Conservation (phyloP, 495 filamentous ascomycete genomes). For the Xylaria flabelliformis region DNA sequence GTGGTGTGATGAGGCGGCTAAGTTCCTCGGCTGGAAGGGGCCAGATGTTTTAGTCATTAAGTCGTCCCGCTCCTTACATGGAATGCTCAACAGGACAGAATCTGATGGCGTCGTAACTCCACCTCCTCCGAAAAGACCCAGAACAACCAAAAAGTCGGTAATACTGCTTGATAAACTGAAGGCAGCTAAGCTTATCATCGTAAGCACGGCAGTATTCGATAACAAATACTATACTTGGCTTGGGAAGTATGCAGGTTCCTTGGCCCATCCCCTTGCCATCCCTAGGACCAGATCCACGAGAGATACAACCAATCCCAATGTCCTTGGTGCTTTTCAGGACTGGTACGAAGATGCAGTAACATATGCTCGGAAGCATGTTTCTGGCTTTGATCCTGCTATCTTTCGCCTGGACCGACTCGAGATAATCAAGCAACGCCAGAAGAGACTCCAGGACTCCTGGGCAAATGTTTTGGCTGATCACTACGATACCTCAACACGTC, state of each 20-base stretch:
- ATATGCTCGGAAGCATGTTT: conserved; percentile 47
- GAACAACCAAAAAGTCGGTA: conserved; percentile 7
- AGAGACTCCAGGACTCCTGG: conserved; percentile 6
- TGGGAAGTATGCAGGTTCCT: conserved; percentile 52
- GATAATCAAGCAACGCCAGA: conserved; percentile 9
- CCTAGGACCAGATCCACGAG: conserved; percentile 25
- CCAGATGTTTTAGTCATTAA: conserved; percentile 55
- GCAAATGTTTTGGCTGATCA: conserved; percentile 33
- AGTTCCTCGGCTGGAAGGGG: conserved; percentile 53
- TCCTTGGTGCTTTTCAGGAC: conserved; percentile 54
- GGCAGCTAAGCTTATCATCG: conserved; percentile 63
- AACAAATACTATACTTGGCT: conserved; percentile 46
- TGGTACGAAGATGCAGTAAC: conserved; percentile 57
- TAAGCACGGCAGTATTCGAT: conserved; percentile 55
- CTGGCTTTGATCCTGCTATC: not conserved
- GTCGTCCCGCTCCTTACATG: conserved; percentile 38
- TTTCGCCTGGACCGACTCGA: conserved; percentile 12
- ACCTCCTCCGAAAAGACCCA: conserved; percentile 9
- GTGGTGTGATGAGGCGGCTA: conserved; percentile 67
- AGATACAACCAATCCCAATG: conserved; percentile 18
- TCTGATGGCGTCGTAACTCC: not conserved
- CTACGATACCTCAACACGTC: conserved; percentile 39
- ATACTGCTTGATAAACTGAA: conserved; percentile 47
- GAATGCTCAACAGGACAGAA: conserved; percentile 11
- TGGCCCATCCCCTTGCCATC: conserved; percentile 53